A percentile compares a stretch with the other conserved stretches of the same genome.
Conservation (phyloP, 2,329 filamentous ascomycete species). For the Tricladium varicosporioides region DNA sequence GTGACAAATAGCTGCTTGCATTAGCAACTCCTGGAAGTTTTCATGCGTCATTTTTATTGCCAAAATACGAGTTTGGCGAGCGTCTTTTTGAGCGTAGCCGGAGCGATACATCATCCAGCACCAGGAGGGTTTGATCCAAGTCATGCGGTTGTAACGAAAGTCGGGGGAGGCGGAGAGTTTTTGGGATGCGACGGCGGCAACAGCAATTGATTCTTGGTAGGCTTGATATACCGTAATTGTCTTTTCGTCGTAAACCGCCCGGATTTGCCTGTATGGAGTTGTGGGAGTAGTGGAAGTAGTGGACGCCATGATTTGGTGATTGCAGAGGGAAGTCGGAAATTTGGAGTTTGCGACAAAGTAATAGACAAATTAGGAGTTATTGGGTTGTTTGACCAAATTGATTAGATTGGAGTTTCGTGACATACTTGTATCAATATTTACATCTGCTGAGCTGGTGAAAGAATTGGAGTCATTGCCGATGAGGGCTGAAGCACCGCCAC, state of each 20-base stretch:
- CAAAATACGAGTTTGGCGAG: slow-evolving; percentile 52
- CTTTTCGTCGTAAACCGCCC: slow-evolving; percentile 46
- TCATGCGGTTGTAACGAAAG: slow-evolving; percentile 57
- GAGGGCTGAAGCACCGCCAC: too few relatives aligned
- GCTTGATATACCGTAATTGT: slow-evolving; percentile 63
- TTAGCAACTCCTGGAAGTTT: slow-evolving; percentile 48
- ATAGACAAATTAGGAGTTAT: too few relatives aligned
- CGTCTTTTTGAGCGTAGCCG: slow-evolving; percentile 58
- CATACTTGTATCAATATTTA: too few relatives aligned
- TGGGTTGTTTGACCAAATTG: too few relatives aligned
- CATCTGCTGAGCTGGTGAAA: too few relatives aligned
- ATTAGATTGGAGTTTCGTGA: too few relatives aligned
- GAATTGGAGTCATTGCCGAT: too few relatives aligned
- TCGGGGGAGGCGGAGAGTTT: slow-evolving; percentile 50
- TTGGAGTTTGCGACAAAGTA: background rate
- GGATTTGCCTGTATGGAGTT: slow-evolving; percentile 48
- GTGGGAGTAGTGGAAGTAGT: background rate
- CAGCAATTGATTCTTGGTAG: slow-evolving; percentile 52
- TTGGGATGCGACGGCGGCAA: slow-evolving; percentile 49
- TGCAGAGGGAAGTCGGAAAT: too few relatives aligned
- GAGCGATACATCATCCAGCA: slow-evolving; percentile 61
- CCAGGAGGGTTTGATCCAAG: slow-evolving; percentile 65
- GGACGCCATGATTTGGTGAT: background rate
- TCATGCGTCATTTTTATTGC: slow-evolving; percentile 53
- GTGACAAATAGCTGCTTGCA: slow-evolving; percentile 34